Conservation (phyloP, 805 yeast species). For the Sugiyamaella lignohabitans region DNA sequence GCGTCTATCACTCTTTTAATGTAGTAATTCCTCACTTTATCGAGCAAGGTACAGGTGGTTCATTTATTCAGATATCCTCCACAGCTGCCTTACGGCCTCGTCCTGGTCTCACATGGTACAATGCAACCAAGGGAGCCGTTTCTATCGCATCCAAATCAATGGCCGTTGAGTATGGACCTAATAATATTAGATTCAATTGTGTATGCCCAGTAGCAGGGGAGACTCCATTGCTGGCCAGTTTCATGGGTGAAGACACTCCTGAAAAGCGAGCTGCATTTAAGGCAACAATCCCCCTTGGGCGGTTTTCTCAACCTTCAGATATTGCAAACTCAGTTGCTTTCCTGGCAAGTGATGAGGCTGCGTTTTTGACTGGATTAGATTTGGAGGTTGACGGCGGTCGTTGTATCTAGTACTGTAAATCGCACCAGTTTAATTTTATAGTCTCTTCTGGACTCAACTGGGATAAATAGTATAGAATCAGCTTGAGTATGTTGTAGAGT, state of each 20-base stretch:
- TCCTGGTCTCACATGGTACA: slow-evolving; percentile 31
- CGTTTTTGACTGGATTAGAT: slow-evolving; percentile 34
- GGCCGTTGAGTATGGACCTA: slow-evolving; percentile 35
- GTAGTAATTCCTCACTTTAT: slow-evolving; percentile 27
- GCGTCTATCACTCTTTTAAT: slow-evolving; percentile 21
- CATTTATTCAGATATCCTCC: slow-evolving; percentile 36
- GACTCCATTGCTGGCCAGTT: slow-evolving; percentile 35
- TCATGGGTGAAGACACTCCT: slow-evolving; percentile 28
- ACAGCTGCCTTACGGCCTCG: slow-evolving; percentile 33
- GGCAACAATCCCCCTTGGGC: slow-evolving; percentile 31
- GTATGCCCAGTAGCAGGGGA: slow-evolving; percentile 39
- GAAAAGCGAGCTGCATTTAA: slow-evolving; percentile 25
- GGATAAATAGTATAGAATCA: no score
- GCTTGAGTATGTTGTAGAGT: no score
- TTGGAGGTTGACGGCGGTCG: slow-evolving; percentile 36
- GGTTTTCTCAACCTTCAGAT: slow-evolving; percentile 35
- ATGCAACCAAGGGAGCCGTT: slow-evolving; percentile 36
- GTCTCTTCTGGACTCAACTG: no score
- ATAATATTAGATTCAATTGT: slow-evolving; percentile 36
- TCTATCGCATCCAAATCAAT: slow-evolving; percentile 34
- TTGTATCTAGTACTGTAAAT: no score
- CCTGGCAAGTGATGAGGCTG: slow-evolving; percentile 34
- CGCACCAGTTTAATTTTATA: no score
- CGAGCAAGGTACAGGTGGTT: slow-evolving; percentile 29
- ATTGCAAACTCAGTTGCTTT: slow-evolving; percentile 34